phyloP scores from a whole-genome alignment of 805 yeast species.

The Metschnikowia chrysomelidarum region DNA sequence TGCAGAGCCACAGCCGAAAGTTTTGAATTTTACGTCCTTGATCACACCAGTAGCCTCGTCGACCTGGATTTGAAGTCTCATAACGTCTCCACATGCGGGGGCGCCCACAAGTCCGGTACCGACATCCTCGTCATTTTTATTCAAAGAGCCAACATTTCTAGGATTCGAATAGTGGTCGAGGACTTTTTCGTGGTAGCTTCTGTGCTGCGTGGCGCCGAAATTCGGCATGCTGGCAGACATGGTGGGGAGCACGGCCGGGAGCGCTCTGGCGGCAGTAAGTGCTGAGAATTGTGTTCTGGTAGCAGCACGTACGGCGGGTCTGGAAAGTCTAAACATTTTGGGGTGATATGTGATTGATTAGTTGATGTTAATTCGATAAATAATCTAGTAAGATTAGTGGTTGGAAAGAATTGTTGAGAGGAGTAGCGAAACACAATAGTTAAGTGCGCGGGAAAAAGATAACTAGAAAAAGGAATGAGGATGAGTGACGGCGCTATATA shows the following conservation, averaged over 20 bases:
- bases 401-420: too few species aligned
- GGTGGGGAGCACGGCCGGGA: constrained; percentile 2
- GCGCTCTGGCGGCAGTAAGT: constrained; percentile 9
- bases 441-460: not conserved
- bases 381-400: too few species aligned
- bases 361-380: too few species aligned
- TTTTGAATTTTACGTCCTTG: constrained; percentile 94
- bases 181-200: constrained; percentile 84
- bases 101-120: constrained; percentile 99
- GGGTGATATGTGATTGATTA: too few species aligned
- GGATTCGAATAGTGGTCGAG: constrained; percentile 97
- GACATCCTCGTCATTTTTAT: constrained; percentile 70
- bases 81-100: constrained; percentile 99
- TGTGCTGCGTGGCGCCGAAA: constrained; percentile 12
- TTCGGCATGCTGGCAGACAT: not conserved
- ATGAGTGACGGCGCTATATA: constrained; percentile 10
- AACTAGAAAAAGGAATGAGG: constrained; percentile 3
- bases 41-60: constrained; percentile 87
- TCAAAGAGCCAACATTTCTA: constrained; percentile 91
- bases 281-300: constrained; percentile 12
- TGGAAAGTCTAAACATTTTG: constrained; percentile 19
- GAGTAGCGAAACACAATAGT: too few species aligned
- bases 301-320: constrained; percentile 12
- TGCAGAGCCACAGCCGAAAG: constrained; percentile 99
- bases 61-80: constrained; percentile 94